Conservation (phyloP, 345 rosid species). For the Chamaenerion angustifolium region DNA sequence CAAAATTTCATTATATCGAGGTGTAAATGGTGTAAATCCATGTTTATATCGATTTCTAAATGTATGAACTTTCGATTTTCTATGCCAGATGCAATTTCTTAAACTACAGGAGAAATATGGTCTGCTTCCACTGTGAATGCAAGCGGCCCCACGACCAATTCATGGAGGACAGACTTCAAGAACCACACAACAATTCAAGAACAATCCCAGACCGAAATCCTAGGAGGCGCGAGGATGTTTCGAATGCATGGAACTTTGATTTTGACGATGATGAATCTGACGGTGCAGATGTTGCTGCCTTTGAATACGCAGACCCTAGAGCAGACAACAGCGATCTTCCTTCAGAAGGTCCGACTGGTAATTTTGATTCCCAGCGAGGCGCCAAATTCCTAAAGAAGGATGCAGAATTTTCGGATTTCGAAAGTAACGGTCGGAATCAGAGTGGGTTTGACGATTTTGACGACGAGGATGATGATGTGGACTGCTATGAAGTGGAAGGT, state of each 20-base stretch:
- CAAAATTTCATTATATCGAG: too few species aligned
- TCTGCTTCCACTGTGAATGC: conserved; percentile 95
- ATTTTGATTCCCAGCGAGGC: conserved; percentile 10
- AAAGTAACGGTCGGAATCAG: conserved; percentile 22
- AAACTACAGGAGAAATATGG: conserved; percentile 84
- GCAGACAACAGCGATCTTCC: conserved; percentile 20
- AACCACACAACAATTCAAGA: conserved; percentile 29
- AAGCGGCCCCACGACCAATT: conserved; percentile 80
- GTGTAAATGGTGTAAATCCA: too few species aligned
- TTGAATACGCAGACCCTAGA: conserved; percentile 66
- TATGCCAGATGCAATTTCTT: conserved; percentile 87
- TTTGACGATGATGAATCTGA: conserved; percentile 97
- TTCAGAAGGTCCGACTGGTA: conserved; percentile 26
- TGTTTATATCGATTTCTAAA: background rate
- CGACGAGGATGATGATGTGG: conserved; percentile 86
- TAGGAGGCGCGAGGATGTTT: conserved; percentile 34
- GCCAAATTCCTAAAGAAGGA: conserved; percentile 16
- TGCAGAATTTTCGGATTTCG: conserved; percentile 31
- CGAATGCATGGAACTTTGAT: conserved; percentile 92
- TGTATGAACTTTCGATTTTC: background rate
- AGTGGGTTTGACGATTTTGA: conserved; percentile 89
- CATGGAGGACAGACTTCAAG: conserved; percentile 41
- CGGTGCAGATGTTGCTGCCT: conserved; percentile 90
- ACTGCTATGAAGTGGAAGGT: conserved; percentile 73
- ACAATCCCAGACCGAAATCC: conserved; percentile 29